phyloP scores from a whole-genome alignment of 2,329 filamentous ascomycete genomes.

The Ophiostoma australiae region DNA sequence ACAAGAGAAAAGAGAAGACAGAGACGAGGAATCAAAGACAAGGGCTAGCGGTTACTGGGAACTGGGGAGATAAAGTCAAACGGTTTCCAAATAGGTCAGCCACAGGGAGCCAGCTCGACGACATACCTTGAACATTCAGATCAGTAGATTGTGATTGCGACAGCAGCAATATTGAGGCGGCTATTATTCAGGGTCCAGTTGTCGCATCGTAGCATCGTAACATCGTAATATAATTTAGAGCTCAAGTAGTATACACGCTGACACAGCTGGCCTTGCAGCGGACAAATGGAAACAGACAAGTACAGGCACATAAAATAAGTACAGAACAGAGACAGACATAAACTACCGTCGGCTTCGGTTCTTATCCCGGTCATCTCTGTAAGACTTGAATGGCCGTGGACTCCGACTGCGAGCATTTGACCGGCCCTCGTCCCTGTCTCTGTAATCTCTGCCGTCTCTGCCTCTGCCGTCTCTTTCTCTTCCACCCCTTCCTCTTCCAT shows the following conservation, averaged over 20 bases:
- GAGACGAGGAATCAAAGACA: not conserved
- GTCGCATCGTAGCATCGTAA: not conserved
- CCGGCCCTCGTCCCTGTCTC: conserved; percentile 2
- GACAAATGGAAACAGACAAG: not conserved
- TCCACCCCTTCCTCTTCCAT: not conserved
- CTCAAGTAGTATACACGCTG: not conserved
- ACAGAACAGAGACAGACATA: not conserved
- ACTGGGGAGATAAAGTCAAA: not conserved
- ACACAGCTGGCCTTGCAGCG: not conserved
- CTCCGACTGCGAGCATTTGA: conserved; percentile 3
- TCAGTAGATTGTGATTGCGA: too few species aligned
- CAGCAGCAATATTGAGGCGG: too few species aligned
- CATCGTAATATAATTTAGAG: not conserved
- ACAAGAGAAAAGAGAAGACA: not conserved
- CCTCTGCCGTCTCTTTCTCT: not conserved
- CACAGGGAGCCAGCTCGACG: not conserved
- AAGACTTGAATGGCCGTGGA: not conserved
- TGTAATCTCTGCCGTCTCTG: not conserved
- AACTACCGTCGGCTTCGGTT: conserved; percentile 5
- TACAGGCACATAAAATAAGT: not conserved
- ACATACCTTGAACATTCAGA: not conserved
- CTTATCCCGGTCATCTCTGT: conserved; percentile 9
- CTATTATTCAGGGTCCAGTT: not conserved
- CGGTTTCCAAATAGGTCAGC: not conserved
- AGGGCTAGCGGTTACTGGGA: not conserved